Conservation (phyloP, 2,329 filamentous ascomycete species). For the Ascochyta lentis region DNA sequence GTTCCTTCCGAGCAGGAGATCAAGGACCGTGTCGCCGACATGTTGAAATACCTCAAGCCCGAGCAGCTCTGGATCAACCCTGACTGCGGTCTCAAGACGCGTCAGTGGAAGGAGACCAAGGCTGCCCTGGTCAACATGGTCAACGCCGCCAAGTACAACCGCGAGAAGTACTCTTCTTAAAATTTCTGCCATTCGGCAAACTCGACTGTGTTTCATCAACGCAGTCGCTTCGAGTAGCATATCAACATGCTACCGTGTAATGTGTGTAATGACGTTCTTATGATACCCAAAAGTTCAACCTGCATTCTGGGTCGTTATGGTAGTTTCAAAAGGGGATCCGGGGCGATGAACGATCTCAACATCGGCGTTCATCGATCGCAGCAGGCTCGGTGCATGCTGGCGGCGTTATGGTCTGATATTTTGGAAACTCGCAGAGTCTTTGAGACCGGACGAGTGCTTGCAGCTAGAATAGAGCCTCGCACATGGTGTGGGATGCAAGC, state of each 20-base stretch:
- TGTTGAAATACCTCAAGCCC: slow-evolving; percentile 92
- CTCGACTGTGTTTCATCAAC: slow-evolving; percentile 43
- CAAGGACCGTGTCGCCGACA: slow-evolving; percentile 96
- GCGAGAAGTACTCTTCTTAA: slow-evolving; percentile 79
- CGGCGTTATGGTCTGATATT: slow-evolving; percentile 12
- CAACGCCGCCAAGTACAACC: slow-evolving; percentile 96
- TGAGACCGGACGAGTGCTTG: neutral
- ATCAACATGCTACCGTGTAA: slow-evolving; percentile 50
- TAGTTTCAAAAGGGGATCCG: slow-evolving; percentile 27
- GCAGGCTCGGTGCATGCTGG: slow-evolving; percentile 19
- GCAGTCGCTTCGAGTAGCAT: slow-evolving; percentile 41
- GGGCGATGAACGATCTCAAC: slow-evolving; percentile 49
- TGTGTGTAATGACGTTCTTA: slow-evolving; percentile 49
- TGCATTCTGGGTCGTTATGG: slow-evolving; percentile 48
- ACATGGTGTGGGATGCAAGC: neutral
- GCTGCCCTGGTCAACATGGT: slow-evolving; percentile 95
- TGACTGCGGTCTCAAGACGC: slow-evolving; percentile 99
- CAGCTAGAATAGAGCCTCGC: slow-evolving; percentile 4
- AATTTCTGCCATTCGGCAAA: slow-evolving; percentile 32
- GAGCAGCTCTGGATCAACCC: slow-evolving; percentile 99
- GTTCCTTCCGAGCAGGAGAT: slow-evolving; percentile 97
- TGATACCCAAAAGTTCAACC: slow-evolving; percentile 54
- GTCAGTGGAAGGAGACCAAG: slow-evolving; percentile 99
- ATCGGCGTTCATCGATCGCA: slow-evolving; percentile 46
- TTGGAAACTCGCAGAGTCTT: neutral